Evolutionary conservation across 768 basidiomycete species (phyloP).

Genomic region (Termitomyces sp.): DNA sequence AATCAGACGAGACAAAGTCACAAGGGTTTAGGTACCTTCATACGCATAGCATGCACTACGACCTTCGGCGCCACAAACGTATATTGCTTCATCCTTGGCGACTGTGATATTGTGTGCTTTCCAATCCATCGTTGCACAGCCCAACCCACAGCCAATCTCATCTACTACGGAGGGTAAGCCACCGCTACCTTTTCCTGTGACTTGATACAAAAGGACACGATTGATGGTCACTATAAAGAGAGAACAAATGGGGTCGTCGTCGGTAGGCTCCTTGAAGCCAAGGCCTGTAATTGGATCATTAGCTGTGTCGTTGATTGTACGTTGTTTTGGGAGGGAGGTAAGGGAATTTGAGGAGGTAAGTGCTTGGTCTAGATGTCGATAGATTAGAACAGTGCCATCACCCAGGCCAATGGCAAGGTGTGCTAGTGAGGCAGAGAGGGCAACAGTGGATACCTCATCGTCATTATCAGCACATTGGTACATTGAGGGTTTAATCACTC

Average conservation of each 20-base stretch:
- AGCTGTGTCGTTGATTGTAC: slow-evolving; percentile 76
- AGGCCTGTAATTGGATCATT: slow-evolving; percentile 91
- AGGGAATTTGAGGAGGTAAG: slow-evolving; percentile 65
- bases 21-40: slow-evolving; percentile 53
- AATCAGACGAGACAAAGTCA: background rate
- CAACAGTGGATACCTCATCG: slow-evolving; percentile 67
- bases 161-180: slow-evolving; percentile 68
- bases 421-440: slow-evolving; percentile 69
- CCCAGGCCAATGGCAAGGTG: slow-evolving; percentile 92
- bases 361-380: slow-evolving; percentile 89
- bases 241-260: slow-evolving; percentile 39
- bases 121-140: slow-evolving; percentile 82
- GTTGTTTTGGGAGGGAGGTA: slow-evolving; percentile 79
- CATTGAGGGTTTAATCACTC: slow-evolving; percentile 11
- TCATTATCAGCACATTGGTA: slow-evolving; percentile 3
- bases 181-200: slow-evolving; percentile 65
- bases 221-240: slow-evolving; percentile 89
- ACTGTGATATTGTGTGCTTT: slow-evolving; percentile 70
- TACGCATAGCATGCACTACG: slow-evolving; percentile 84
- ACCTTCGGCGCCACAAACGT: slow-evolving; percentile 76
- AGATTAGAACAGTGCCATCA: slow-evolving; percentile 89
- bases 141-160: slow-evolving; percentile 79
- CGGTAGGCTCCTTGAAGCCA: slow-evolving; percentile 69
- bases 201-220: slow-evolving; percentile 70
- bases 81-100: slow-evolving; percentile 89